Evolutionary conservation across 768 basidiomycete genomes (phyloP).

Genomic region (Dioszegia hungarica): DNA sequence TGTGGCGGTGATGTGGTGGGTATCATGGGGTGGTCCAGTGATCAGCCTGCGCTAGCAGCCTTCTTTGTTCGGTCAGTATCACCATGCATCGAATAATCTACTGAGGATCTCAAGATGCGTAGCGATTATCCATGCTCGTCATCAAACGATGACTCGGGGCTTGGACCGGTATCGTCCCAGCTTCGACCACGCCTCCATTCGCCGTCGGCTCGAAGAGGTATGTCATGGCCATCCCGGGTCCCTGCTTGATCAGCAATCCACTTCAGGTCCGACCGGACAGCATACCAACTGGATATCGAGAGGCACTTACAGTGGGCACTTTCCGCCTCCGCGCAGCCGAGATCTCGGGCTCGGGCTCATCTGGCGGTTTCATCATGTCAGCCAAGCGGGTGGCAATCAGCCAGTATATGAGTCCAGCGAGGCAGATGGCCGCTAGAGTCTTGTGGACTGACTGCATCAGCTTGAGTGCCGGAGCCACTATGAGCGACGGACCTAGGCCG

Average conservation of each 20-base stretch:
- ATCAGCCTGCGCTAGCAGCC: too few species aligned
- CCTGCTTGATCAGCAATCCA: conserved; percentile 10
- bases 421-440: conserved; percentile 22
- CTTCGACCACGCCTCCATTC: conserved; percentile 13
- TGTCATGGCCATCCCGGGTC: conserved; percentile 42
- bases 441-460: conserved; percentile 24
- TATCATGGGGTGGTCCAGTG: too few species aligned
- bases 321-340: conserved; percentile 23
- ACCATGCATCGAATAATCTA: too few species aligned
- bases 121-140: conserved; percentile 29
- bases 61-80: too few species aligned
- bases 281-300: neutral
- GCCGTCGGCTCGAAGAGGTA: conserved; percentile 33
- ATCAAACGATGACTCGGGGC: conserved; percentile 34
- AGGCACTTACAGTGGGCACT: conserved; percentile 26
- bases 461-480: neutral
- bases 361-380: conserved; percentile 15
- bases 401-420: conserved; percentile 33
- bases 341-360: conserved; percentile 19
- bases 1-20: too few species aligned
- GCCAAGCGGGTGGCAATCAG: conserved; percentile 29
- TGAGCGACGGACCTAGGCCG: conserved; percentile 28
- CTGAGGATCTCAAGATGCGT: conserved; percentile 24
- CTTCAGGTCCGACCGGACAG: neutral
- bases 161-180: conserved; percentile 30